These are phyloP conservation scores for Pestalotiopsis sp. DNA, from an alignment of 2,329 filamentous ascomycete genomes.

Conservation along the genomic window DNA sequence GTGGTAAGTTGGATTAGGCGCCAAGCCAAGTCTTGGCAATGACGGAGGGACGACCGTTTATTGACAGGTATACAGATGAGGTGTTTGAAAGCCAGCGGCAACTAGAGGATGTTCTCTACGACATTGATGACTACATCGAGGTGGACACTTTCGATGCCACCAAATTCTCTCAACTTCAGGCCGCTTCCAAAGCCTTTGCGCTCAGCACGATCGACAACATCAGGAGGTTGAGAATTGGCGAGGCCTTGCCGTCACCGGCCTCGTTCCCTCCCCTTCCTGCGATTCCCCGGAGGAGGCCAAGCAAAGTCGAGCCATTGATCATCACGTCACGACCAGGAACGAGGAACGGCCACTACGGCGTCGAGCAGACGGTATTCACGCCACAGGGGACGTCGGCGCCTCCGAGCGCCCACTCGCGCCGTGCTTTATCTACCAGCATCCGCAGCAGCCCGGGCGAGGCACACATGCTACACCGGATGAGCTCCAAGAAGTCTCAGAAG, in stretches of 20 bases:
- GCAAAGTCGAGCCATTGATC: conserved; percentile 1
- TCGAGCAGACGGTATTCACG: background rate
- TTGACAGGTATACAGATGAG: conserved; percentile 21
- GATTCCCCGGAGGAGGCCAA: conserved; percentile 2
- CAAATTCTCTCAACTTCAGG: conserved; percentile 40
- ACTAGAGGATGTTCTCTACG: conserved; percentile 44
- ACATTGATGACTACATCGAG: conserved; percentile 45
- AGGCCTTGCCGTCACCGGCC: conserved; percentile 14
- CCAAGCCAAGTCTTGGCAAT: background rate
- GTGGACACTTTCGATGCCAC: conserved; percentile 37
- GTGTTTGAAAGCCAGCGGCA: conserved; percentile 27
- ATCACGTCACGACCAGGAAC: background rate
- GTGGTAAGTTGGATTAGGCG: conserved; percentile 28
- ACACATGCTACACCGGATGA: conserved; percentile 5
- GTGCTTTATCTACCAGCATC: conserved; percentile 15
- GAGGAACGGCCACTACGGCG: background rate
- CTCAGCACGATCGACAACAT: conserved; percentile 40
- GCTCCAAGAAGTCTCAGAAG: conserved; percentile 9
- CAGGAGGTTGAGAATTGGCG: conserved; percentile 34
- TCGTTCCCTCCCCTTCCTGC: conserved; percentile 27
- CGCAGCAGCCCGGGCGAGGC: conserved; percentile 8
- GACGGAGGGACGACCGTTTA: background rate
- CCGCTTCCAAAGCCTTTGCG: conserved; percentile 42
- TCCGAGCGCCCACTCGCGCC: conserved; percentile 11
- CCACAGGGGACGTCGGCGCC: background rate